These are phyloP conservation scores for Barnettozyma salicaria DNA, from an alignment of 805 yeast genomes.

Conservation along the genomic window DNA sequence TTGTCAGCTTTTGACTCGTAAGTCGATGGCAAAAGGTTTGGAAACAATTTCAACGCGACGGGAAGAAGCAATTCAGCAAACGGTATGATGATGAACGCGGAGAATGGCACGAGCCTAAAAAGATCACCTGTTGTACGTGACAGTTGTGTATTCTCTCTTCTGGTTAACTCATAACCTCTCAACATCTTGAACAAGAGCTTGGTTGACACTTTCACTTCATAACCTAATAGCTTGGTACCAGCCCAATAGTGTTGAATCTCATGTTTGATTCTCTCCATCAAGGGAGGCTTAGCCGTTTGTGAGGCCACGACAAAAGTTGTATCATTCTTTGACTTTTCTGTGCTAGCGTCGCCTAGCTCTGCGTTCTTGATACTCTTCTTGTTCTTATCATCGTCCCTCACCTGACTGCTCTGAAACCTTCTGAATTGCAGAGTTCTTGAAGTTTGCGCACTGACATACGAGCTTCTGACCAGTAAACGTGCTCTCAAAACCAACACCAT, in stretches of 20 bases:
- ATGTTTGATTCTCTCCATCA: conserved; percentile 84
- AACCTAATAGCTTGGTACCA: conserved; percentile 89
- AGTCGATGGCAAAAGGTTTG: conserved; percentile 89
- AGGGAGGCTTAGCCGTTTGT: conserved; percentile 37
- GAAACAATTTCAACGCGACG: conserved; percentile 85
- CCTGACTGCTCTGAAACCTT: too few relatives aligned
- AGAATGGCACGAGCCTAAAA: conserved; percentile 84
- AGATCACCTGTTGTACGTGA: conserved; percentile 84
- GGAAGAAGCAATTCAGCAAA: conserved; percentile 92
- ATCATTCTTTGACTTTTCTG: conserved; percentile 1
- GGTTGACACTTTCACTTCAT: conserved; percentile 80
- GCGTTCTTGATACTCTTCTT: too few relatives aligned
- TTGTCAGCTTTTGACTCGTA: conserved; percentile 63
- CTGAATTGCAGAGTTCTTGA: too few relatives aligned
- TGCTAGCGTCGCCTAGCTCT: too few relatives aligned
- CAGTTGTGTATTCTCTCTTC: conserved; percentile 86
- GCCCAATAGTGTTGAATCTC: conserved; percentile 92
- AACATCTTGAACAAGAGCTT: conserved; percentile 75
- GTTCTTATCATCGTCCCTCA: too few relatives aligned
- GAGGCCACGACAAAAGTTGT: not conserved
- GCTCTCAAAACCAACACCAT: too few relatives aligned
- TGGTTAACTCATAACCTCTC: conserved; percentile 83
- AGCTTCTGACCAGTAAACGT: too few relatives aligned
- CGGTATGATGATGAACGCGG: conserved; percentile 84
- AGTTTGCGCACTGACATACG: too few relatives aligned